Base-by-base conservation (phyloP, 176 grass and related monocot species). In the Tillandsia leiboldiana region DNA sequence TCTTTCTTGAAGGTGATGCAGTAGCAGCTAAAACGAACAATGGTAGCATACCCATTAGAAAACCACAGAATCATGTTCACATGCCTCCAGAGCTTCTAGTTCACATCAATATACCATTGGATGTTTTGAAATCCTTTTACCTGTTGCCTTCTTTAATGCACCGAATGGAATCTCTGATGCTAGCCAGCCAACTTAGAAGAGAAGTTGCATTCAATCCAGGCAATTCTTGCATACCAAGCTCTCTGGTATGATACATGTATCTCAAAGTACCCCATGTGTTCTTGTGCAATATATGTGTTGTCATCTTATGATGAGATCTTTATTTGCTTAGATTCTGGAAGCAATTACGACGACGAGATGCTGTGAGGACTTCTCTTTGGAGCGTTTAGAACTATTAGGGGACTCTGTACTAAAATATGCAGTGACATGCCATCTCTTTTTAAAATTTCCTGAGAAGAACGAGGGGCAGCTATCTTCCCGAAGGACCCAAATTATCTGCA, bases 361-460 rank as follows among this genome's bases (percentile, higher is more conserved):
- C 72, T 87, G 70, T 23, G 93, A 97, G 76, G 93, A 97, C 54
- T 97, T 97, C 77, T 97, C 83, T n/a, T 79, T 97, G 77, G 93
- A 92, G 77, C 89, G 93, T 69, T 75, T 97, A 12, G 89, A 92
- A 78, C 68, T 97, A 62, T 75, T 97, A 33, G 93, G 93, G 15
- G 93, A 97, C 58, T 90, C 89, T 73, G 77, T 92, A 67, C 72
- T 97, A 72, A 92, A 97, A 74, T 97, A 97, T 72, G 82, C 69
- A 67, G 86, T 92, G 63, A 86, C 79, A 70, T 87, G 89, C 72
- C 51, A 74, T 64, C 78, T 92, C 76, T 97, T 92, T 74, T 58
- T 92, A n/a, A 87, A 76, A 73, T 90, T 87, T 81, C 81, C 77
- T 67, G 52, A 85, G 76, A 85, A 84, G 52, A 76, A 92, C 51